Percentiles rank a stretch among this genome's conserved stretches.
phyloP scores from a whole-genome alignment of 768 basidiomycete genomes.

The Pisolithus tinctorius region DNA sequence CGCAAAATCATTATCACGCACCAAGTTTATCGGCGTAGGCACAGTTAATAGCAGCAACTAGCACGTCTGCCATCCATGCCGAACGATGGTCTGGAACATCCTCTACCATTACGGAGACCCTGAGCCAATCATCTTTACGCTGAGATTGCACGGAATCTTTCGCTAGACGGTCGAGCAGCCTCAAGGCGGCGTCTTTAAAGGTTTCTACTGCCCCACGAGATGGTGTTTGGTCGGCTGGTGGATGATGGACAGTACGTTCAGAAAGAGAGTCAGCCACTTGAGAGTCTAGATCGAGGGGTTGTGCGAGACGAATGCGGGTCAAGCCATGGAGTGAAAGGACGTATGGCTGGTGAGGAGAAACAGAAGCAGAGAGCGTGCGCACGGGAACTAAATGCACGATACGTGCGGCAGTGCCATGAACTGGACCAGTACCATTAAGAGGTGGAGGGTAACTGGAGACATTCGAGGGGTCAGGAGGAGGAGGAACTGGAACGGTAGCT shows the following conservation, averaged over 20 bases:
- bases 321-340: conserved; percentile 69
- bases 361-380: conserved; percentile 29
- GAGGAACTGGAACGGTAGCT: conserved; percentile 54
- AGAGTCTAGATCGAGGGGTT: conserved; percentile 27
- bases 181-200: conserved; percentile 63
- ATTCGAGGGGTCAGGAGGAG: conserved; percentile 11
- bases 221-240: conserved; percentile 35
- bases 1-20: conserved; percentile 25
- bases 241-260: conserved; percentile 42
- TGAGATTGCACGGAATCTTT: conserved; percentile 36
- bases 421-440: conserved; percentile 25
- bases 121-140: conserved; percentile 60
- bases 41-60: conserved; percentile 48
- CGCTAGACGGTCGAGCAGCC: conserved; percentile 59
- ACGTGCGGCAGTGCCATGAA: conserved; percentile 66
- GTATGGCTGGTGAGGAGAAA: conserved; percentile 46
- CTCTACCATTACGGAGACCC: conserved; percentile 66
- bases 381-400: conserved; percentile 66
- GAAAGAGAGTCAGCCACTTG: conserved; percentile 28
- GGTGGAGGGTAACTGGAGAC: conserved; percentile 6
- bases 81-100: conserved; percentile 58
- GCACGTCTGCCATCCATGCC: conserved; percentile 72
- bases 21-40: conserved; percentile 71
- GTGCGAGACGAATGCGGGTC: conserved; percentile 52
- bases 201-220: conserved; percentile 49